phyloP scores from a whole-genome alignment of 2,329 filamentous ascomycete species.

The Aspergillus amoenus region DNA sequence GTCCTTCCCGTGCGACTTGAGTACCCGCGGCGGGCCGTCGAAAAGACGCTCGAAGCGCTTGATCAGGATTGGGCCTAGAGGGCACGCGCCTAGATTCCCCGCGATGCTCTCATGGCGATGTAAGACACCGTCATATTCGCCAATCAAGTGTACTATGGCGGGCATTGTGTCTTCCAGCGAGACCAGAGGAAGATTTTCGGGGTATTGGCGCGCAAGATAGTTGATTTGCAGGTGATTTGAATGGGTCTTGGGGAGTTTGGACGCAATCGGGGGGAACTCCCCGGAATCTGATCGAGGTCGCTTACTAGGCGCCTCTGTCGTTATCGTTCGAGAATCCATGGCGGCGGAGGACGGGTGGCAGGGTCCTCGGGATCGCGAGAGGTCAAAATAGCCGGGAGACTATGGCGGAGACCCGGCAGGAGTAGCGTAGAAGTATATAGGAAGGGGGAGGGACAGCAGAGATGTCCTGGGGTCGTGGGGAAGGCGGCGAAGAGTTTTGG shows the following conservation, averaged over 20 bases:
- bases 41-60: conserved; percentile 86
- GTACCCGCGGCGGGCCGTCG: conserved; percentile 71
- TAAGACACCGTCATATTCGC: conserved; percentile 80
- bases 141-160: conserved; percentile 69
- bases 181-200: conserved; percentile 62
- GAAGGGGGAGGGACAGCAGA: background rate
- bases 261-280: conserved; percentile 38
- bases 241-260: conserved; percentile 55
- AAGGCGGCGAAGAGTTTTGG: background rate
- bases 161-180: conserved; percentile 69
- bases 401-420: background rate
- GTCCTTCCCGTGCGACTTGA: conserved; percentile 62
- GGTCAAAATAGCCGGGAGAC: background rate
- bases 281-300: conserved; percentile 47
- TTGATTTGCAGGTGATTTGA: conserved; percentile 66
- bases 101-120: conserved; percentile 85
- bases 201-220: conserved; percentile 63
- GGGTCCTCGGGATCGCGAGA: conserved; percentile 1
- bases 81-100: conserved; percentile 78
- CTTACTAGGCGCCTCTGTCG: conserved; percentile 43
- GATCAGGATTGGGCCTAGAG: conserved; percentile 77
- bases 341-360: conserved; percentile 8
- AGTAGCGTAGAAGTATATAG: background rate
- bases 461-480: background rate
- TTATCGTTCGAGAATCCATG: conserved; percentile 37